phyloP scores from a whole-genome alignment of 768 basidiomycete species.

The Hebeloma cylindrosporum region DNA sequence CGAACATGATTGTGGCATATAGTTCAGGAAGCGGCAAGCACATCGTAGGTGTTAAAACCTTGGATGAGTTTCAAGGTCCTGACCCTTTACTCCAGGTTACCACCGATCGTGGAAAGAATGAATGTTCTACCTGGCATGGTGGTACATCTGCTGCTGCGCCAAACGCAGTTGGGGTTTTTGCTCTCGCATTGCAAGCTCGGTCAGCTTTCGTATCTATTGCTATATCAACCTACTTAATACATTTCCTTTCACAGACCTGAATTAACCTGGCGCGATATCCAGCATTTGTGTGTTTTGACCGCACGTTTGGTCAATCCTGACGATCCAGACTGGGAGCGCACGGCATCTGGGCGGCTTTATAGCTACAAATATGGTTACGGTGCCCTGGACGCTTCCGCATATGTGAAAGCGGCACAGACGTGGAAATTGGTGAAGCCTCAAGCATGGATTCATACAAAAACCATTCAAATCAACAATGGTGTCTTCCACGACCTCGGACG shows the following conservation, averaged over 20 bases:
- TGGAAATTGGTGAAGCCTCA: slow-evolving; percentile 94
- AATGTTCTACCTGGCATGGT: slow-evolving; percentile 80
- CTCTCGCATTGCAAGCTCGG: slow-evolving; percentile 86
- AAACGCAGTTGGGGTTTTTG: slow-evolving; percentile 90
- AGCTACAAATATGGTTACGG: slow-evolving; percentile 97
- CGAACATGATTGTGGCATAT: slow-evolving; percentile 93
- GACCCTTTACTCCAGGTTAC: slow-evolving; percentile 61
- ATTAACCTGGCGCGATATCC: slow-evolving; percentile 95
- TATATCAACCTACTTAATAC: background rate
- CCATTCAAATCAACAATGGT: slow-evolving; percentile 67
- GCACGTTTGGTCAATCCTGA: slow-evolving; percentile 80
- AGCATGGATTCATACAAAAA: slow-evolving; percentile 80
- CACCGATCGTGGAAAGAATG: slow-evolving; percentile 77
- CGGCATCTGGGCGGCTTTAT: slow-evolving; percentile 59
- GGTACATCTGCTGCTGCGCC: slow-evolving; percentile 98
- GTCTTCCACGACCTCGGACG: slow-evolving; percentile 29
- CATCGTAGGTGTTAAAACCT: slow-evolving; percentile 83
- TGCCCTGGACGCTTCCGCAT: slow-evolving; percentile 77
- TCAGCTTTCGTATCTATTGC: slow-evolving; percentile 28
- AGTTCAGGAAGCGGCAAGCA: slow-evolving; percentile 90
- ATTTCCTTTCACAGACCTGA: slow-evolving; percentile 61
- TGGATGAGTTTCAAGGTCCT: background rate
- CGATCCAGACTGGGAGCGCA: slow-evolving; percentile 92
- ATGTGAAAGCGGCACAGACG: slow-evolving; percentile 71
- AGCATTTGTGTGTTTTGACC: slow-evolving; percentile 79